Evolutionary conservation across 352 stramenopile genomes (phyloP).

Genomic region (Pythium diclinum): DNA sequence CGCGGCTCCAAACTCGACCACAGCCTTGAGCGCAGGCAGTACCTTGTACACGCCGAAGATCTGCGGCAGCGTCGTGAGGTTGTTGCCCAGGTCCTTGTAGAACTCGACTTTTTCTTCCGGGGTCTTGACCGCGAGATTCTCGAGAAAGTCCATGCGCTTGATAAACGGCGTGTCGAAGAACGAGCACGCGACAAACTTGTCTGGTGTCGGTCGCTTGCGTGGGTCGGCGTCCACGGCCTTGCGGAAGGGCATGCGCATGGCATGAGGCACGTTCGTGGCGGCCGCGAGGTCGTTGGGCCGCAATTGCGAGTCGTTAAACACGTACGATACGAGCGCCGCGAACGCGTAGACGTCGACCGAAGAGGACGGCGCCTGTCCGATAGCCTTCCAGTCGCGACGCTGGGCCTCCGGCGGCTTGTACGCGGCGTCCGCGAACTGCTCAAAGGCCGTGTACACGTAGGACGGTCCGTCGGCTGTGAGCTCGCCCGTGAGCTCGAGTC

Average conservation of each 20-base stretch:
- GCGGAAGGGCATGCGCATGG: conserved; percentile 64
- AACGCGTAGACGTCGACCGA: conserved; percentile 76
- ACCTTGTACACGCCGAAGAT: conserved; percentile 86
- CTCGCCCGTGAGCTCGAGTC: conserved; percentile 90
- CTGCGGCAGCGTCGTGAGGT: conserved; percentile 59
- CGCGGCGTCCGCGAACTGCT: conserved; percentile 84
- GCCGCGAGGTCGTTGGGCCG: conserved; percentile 49
- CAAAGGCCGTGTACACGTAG: conserved; percentile 70
- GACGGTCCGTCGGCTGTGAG: conserved; percentile 78
- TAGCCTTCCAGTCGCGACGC: conserved; percentile 71
- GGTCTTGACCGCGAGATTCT: conserved; percentile 92
- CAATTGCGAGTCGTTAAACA: conserved; percentile 75
- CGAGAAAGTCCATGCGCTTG: conserved; percentile 91
- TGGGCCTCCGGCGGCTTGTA: conserved; percentile 81
- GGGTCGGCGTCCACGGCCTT: conserved; percentile 79
- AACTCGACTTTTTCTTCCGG: conserved; percentile 93
- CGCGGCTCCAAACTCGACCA: conserved; percentile 75
- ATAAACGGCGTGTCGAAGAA: conserved; percentile 93
- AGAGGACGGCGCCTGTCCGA: conserved; percentile 51
- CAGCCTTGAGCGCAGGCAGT: conserved; percentile 72
- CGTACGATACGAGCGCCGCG: conserved; percentile 70
- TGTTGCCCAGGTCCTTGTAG: conserved; percentile 90
- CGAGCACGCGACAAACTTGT: conserved; percentile 86
- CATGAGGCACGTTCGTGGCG: conserved; percentile 63
- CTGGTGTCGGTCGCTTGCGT: conserved; percentile 64